Conservation (phyloP, 2,329 filamentous ascomycete species). For the Endothia cerciana region DNA sequence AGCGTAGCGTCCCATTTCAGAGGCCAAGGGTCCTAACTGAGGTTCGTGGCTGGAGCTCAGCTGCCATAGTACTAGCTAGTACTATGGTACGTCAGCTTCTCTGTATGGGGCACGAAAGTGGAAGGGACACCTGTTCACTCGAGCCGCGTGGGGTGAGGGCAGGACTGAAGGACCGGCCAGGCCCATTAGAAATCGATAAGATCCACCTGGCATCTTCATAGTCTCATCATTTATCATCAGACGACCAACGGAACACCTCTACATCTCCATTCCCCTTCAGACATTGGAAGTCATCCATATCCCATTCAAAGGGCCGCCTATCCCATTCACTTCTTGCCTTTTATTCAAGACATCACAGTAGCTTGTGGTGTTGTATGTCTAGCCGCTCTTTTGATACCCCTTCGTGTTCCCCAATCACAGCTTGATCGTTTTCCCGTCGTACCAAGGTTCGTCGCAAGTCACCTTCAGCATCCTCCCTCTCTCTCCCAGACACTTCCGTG, state of each 20-base stretch:
- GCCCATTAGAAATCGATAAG: constrained; percentile 21
- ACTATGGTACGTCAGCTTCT: background rate
- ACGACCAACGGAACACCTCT: background rate
- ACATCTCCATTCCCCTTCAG: background rate
- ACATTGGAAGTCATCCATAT: constrained; percentile 11
- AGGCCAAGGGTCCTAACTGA: too few relatives aligned
- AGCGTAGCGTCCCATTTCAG: background rate
- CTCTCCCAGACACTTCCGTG: background rate
- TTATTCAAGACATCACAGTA: constrained; percentile 18
- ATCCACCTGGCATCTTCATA: constrained; percentile 19
- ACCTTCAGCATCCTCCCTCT: background rate
- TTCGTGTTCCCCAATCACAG: background rate
- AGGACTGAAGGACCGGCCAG: background rate
- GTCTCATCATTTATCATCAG: constrained; percentile 1
- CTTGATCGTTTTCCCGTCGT: constrained; percentile 9
- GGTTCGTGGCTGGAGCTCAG: too few relatives aligned
- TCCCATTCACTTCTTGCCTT: constrained; percentile 21
- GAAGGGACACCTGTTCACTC: constrained; percentile 24
- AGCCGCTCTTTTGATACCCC: constrained; percentile 11
- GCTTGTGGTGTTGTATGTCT: constrained; percentile 13
- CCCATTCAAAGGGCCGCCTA: constrained; percentile 10
- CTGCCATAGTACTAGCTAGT: too few relatives aligned
- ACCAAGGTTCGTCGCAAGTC: constrained; percentile 21
- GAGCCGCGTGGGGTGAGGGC: background rate
- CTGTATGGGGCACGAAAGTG: background rate